A percentile compares a stretch with the other conserved stretches of the same genome.
phyloP scores from a whole-genome alignment of 2,329 filamentous ascomycete species.

The Fusarium hostae region DNA sequence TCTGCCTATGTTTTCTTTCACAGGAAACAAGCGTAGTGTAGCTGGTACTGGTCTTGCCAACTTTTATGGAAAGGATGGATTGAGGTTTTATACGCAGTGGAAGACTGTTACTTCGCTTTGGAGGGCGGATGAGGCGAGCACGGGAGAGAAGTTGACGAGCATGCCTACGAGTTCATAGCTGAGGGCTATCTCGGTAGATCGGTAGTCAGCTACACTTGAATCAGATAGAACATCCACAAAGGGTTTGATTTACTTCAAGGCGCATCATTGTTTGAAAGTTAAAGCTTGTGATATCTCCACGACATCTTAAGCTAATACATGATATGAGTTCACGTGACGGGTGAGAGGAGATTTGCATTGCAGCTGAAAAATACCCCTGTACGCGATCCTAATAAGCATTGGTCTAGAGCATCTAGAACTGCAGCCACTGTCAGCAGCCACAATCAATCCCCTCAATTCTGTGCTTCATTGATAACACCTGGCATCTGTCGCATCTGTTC shows the following conservation, averaged over 20 bases:
- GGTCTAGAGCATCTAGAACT: accelerated
- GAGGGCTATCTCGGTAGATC: no score
- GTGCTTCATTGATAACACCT: no score
- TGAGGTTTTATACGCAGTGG: slow-evolving; percentile 90
- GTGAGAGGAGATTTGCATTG: no score
- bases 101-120: slow-evolving; percentile 94
- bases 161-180: slow-evolving; percentile 20
- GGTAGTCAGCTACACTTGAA: neutral
- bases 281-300: no score
- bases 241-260: no score
- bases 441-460: accelerated
- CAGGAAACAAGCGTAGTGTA: slow-evolving; percentile 81
- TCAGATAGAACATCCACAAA: no score
- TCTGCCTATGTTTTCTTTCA: slow-evolving; percentile 74
- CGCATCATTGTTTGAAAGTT: no score
- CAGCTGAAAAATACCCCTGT: neutral
- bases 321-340: no score
- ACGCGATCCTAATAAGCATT: neutral
- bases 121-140: slow-evolving; percentile 49
- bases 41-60: slow-evolving; percentile 88
- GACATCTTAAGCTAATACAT: no score
- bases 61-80: slow-evolving; percentile 88
- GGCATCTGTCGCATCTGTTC: no score
- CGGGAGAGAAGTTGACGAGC: slow-evolving; percentile 26
- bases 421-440: accelerated